These are phyloP conservation scores for Diplodia sapinea DNA, from an alignment of 2,329 filamentous ascomycete genomes.

Conservation along the genomic window DNA sequence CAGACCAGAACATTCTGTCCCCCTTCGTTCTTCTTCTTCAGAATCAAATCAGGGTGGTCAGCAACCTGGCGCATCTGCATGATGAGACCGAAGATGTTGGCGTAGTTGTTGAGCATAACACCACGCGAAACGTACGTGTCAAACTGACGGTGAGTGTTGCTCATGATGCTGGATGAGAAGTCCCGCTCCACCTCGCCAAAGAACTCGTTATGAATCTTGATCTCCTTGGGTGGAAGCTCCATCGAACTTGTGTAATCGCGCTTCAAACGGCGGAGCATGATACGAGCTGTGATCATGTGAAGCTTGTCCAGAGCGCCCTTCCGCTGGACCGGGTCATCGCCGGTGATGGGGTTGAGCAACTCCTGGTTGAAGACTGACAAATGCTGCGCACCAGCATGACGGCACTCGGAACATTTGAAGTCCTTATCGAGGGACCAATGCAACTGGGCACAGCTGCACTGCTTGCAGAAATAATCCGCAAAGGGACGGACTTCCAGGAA, in stretches of 20 bases:
- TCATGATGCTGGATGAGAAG: constrained; percentile 95
- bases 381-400: constrained; percentile 68
- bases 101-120: constrained; percentile 94
- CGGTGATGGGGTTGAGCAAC: constrained; percentile 76
- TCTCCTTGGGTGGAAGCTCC: constrained; percentile 94
- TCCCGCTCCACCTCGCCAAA: constrained; percentile 97
- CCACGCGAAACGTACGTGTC: constrained; percentile 94
- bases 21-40: constrained; percentile 84
- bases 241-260: constrained; percentile 91
- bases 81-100: constrained; percentile 97
- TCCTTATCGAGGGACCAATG: constrained; percentile 82
- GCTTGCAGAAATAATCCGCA: constrained; percentile 91
- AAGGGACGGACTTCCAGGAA: constrained; percentile 91
- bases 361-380: constrained; percentile 94
- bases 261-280: constrained; percentile 96
- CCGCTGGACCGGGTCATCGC: constrained; percentile 60
- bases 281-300: constrained; percentile 84
- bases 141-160: constrained; percentile 83
- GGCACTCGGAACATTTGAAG: constrained; percentile 73
- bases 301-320: constrained; percentile 78
- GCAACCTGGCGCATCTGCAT: constrained; percentile 99
- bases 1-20: constrained; percentile 91
- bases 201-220: constrained; percentile 90
- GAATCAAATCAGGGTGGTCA: constrained; percentile 90
- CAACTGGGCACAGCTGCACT: constrained; percentile 77